Evolutionary conservation across 1,284 basidiomycete species (phyloP), one percentile per base, ranked within the genome.

Genomic region (Melampsora larici-populina): DNA sequence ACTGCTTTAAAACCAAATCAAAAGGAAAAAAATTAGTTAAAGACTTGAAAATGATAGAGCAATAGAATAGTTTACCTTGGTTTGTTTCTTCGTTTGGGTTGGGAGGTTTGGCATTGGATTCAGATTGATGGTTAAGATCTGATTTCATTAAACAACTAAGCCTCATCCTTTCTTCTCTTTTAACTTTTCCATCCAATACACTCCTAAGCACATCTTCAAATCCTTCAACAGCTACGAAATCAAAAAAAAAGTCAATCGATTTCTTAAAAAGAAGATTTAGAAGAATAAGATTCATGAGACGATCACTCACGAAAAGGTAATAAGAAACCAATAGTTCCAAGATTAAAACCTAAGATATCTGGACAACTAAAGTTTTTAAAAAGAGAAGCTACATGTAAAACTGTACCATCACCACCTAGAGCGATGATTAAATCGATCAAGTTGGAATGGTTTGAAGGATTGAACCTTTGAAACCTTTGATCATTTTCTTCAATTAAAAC

Each of bases 321-420:
- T 21, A 98, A 85, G 84, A 98, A 98, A 0, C 95, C 95, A 0
- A 98, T 86, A 0, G 93, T 95, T 8, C 95, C 96, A 92, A 97
- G 93, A 0, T 92, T 94, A 85, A 98, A 97, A 82, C 93, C 95
- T 49, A 98, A 86, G 0, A 98, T 94, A 0, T 96, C 95, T 1
- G 95, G 95, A 17, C 97, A 94, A 29, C 92, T 91, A 46, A 91
- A 91, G 9, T 88, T 86, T 81, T 90, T 92, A 84, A 98, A 98
- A 7, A 98, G 86, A 31, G 93, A 93, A 5, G 94, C 95, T 0
- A 94, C 93, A 82, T 97, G 94, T 3, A 98, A 87, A 68, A 98
- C 95, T 1, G 96, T 97, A 1, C 95, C 95, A 83, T 98, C 95
- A 31, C 95, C 95, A 68, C 95, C 95, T 1, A 98, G 85, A 0